A percentile compares a stretch with the other conserved stretches of the same genome.
These are phyloP conservation scores for Calonectria pauciramosa DNA, from an alignment of 2,329 filamentous ascomycete species.

Conservation along the genomic window DNA sequence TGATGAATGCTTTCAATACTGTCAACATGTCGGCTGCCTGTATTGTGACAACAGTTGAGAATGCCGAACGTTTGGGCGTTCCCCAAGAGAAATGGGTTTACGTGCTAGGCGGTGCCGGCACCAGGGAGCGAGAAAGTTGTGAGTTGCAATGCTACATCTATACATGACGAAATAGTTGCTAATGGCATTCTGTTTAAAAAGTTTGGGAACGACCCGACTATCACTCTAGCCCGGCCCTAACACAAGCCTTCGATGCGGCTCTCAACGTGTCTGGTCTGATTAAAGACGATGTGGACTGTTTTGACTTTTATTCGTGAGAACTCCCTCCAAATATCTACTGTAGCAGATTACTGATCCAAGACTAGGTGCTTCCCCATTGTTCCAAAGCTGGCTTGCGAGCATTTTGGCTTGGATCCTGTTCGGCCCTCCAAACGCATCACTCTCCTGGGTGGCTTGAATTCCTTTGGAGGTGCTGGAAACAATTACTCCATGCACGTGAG, in stretches of 20 bases:
- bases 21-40: constrained; percentile 74
- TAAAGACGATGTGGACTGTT: constrained; percentile 68
- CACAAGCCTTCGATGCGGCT: constrained; percentile 67
- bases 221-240: constrained; percentile 70
- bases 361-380: constrained; percentile 78
- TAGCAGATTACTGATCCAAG: rapidly evolving
- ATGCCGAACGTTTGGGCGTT: constrained; percentile 68
- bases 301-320: constrained; percentile 73
- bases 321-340: rapidly evolving
- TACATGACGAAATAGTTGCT: too few species aligned
- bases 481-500: constrained; percentile 78
- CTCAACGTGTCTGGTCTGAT: constrained; percentile 61
- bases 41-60: constrained; percentile 69
- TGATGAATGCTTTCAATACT: constrained; percentile 81
- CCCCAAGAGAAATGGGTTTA: constrained; percentile 73
- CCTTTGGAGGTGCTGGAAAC: constrained; percentile 78
- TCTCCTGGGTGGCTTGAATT: constrained; percentile 75
- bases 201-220: constrained; percentile 75
- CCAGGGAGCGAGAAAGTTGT: constrained; percentile 70
- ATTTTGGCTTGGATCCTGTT: constrained; percentile 67
- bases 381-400: constrained; percentile 73
- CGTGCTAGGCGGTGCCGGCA: constrained; percentile 73
- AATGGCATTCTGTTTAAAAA: too few species aligned
- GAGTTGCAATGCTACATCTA: too few species aligned
- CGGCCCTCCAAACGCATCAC: constrained; percentile 67